Evolutionary conservation across 257 asterid genomes (phyloP).

Genomic region (Scutellaria barbata): DNA sequence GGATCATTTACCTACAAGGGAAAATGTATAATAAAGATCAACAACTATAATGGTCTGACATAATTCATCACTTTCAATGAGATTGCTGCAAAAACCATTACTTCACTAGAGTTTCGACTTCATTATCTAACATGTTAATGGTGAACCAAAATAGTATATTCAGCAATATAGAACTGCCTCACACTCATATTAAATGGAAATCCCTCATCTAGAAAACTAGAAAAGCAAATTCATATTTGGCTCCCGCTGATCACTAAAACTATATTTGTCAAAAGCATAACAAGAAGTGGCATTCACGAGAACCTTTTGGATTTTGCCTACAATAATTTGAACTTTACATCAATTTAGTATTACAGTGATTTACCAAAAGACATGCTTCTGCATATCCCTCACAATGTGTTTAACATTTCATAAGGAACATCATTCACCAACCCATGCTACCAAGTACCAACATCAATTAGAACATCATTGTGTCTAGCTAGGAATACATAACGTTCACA

Average conservation of each 20-base stretch:
- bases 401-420: not conserved
- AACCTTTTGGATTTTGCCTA: not conserved
- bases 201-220: conserved; percentile 7
- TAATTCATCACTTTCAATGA: not conserved
- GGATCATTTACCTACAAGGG: conserved; percentile 65
- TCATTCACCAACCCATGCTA: not conserved
- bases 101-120: not conserved
- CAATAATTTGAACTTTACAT: not conserved
- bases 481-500: conserved; percentile 11
- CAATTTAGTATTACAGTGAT: not conserved
- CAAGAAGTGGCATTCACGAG: not conserved
- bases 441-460: conserved; percentile 12
- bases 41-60: conserved; percentile 12
- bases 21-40: conserved; percentile 11
- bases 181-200: not conserved
- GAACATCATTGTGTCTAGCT: not conserved
- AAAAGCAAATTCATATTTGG: conserved; percentile 2
- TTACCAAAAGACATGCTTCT: not conserved
- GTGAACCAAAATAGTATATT: not conserved
- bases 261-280: not conserved
- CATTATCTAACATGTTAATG: not conserved
- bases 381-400: not conserved
- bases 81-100: not conserved
- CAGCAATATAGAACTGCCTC: conserved; percentile 2
- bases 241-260: not conserved